A percentile compares a stretch with the other conserved stretches of the same genome.
Conservation (phyloP, 495 filamentous ascomycete species). For the Cladorrhinum samala region DNA sequence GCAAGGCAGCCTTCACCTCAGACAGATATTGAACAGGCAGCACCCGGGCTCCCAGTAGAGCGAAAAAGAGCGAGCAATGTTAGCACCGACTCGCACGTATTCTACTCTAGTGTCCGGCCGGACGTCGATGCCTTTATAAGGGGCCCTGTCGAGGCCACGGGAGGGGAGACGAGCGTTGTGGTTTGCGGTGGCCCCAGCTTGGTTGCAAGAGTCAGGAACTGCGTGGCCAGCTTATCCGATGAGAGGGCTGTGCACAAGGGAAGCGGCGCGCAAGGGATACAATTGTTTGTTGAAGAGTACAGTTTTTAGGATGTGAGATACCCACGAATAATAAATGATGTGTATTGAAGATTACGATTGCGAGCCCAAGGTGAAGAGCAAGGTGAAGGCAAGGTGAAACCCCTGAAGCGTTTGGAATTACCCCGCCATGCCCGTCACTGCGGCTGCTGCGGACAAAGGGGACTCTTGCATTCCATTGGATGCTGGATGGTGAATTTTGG, state of each 20-base stretch:
- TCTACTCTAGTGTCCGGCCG: constrained; percentile 33
- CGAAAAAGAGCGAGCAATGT: constrained; percentile 25
- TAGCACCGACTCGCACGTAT: constrained; percentile 36
- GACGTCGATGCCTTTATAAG: constrained; percentile 42
- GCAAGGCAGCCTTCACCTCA: not conserved
- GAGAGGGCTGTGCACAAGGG: constrained; percentile 89
- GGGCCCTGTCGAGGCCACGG: constrained; percentile 59
- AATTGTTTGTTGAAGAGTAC: constrained; percentile 47
- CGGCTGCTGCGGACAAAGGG: not conserved
- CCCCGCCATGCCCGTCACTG: not conserved
- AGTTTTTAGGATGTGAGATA: constrained; percentile 25
- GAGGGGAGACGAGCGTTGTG: constrained; percentile 76
- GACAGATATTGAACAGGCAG: constrained; percentile 23
- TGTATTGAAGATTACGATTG: not conserved
- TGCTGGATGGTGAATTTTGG: not conserved
- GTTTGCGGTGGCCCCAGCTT: constrained; percentile 72
- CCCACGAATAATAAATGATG: not conserved
- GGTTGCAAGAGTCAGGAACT: constrained; percentile 57
- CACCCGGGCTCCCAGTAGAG: constrained; percentile 9
- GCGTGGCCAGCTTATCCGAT: constrained; percentile 66
- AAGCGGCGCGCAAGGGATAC: constrained; percentile 73
- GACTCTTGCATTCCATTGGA: too few species aligned
- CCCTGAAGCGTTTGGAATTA: not conserved
- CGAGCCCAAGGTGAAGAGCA: too few species aligned
- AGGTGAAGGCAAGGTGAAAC: too few species aligned